These are phyloP conservation scores for Carallia brachiata DNA, from an alignment of 345 rosid species.

Conservation along the genomic window DNA sequence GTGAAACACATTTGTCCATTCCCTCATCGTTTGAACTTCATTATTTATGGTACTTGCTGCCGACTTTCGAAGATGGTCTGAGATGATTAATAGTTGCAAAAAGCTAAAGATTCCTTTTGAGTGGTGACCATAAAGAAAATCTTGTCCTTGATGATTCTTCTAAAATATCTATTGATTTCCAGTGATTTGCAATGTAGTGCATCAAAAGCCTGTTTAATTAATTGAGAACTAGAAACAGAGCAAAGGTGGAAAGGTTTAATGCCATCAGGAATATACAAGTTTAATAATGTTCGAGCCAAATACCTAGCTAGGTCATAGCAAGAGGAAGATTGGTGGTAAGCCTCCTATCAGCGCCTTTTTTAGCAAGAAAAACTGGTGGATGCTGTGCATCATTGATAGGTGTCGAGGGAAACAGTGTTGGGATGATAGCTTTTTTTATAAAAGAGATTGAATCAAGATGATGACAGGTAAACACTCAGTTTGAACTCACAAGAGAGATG, in stretches of 20 bases:
- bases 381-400: too few species aligned
- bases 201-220: background rate
- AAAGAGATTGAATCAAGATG: too few species aligned
- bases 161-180: background rate
- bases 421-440: too few species aligned
- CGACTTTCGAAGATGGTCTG: constrained; percentile 13
- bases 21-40: constrained; percentile 4
- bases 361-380: too few species aligned
- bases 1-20: constrained; percentile 26
- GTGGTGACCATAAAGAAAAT: constrained; percentile 14
- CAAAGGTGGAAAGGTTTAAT: background rate
- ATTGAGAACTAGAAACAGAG: background rate
- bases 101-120: constrained; percentile 10
- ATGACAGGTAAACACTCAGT: too few species aligned
- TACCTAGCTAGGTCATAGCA: too few species aligned
- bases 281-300: too few species aligned
- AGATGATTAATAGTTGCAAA: constrained; percentile 20
- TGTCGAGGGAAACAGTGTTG: too few species aligned
- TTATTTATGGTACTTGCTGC: constrained; percentile 12
- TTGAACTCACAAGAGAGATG: too few species aligned
- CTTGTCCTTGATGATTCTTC: background rate
- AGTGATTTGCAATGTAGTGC: background rate
- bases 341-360: too few species aligned
- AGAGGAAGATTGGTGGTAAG: too few species aligned
- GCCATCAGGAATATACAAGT: too few species aligned